Conservation (phyloP, 202 grass and related monocot species). For the Digitaria exilis region DNA sequence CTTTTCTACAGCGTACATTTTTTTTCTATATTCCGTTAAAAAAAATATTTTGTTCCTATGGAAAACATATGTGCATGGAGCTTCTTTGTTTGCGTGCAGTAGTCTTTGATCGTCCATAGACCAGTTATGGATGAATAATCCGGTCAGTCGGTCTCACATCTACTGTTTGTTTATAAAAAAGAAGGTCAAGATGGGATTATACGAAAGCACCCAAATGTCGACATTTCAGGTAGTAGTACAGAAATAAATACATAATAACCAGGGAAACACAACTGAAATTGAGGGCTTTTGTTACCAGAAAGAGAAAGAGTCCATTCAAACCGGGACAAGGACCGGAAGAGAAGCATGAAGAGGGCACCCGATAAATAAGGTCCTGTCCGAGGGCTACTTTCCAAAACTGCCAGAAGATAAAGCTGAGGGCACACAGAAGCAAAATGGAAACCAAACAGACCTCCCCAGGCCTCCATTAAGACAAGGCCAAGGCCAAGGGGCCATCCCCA, state of each 20-base stretch:
- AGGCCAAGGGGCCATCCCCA: neutral
- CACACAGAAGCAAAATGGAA: slow-evolving; percentile 37
- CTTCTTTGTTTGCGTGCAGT: no score
- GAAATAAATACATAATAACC: no score
- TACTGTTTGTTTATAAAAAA: no score
- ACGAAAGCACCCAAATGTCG: neutral
- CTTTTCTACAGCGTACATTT: no score
- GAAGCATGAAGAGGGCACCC: neutral
- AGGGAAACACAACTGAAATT: neutral
- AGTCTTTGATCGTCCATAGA: no score
- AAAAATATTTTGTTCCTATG: no score
- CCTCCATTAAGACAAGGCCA: slow-evolving; percentile 15
- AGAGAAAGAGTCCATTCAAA: slow-evolving; percentile 23
- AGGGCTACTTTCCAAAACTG: slow-evolving; percentile 37
- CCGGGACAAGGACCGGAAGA: slow-evolving; percentile 41
- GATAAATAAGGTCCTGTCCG: slow-evolving; percentile 18
- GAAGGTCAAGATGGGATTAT: no score
- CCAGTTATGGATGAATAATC: no score
- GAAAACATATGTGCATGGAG: no score
- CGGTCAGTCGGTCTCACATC: no score
- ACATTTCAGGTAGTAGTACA: neutral
- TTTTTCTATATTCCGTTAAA: no score
- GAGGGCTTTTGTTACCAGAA: neutral
- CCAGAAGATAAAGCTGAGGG: slow-evolving; percentile 38
- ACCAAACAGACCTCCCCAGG: neutral